phyloP scores from a whole-genome alignment of 169 alveolate genomes.

The Eimeria necatrix region DNA sequence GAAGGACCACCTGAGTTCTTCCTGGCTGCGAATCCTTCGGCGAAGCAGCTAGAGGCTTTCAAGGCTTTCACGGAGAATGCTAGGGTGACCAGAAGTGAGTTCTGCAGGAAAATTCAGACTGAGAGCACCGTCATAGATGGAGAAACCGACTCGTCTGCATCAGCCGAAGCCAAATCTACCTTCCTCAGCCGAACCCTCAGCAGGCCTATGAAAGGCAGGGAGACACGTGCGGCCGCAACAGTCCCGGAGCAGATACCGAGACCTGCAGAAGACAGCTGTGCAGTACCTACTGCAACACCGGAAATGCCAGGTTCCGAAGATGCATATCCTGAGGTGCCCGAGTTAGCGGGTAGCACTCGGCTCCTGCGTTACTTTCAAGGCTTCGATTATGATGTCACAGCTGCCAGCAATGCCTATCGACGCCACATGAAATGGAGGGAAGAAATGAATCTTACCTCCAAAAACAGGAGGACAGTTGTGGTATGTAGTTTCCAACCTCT shows the following conservation, averaged over 20 bases:
- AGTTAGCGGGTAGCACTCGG: constrained; percentile 76
- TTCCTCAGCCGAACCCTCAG: constrained; percentile 32
- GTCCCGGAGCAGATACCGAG: not conserved
- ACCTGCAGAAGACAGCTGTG: not conserved
- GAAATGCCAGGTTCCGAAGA: constrained; percentile 3
- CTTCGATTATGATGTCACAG: constrained; percentile 64
- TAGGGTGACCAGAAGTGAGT: constrained; percentile 33
- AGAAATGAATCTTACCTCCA: constrained; percentile 9
- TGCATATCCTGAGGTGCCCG: constrained; percentile 73
- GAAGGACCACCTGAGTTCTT: constrained; percentile 69
- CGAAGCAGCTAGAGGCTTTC: constrained; percentile 69
- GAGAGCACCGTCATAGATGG: not conserved
- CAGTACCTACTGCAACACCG: not conserved
- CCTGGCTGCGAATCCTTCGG: constrained; percentile 66
- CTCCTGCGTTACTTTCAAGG: constrained; percentile 76
- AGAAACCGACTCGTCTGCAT: not conserved
- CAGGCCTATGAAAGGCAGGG: constrained; percentile 27
- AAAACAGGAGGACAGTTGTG: constrained; percentile 60
- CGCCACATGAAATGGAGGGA: constrained; percentile 77
- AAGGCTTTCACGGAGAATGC: constrained; percentile 56
- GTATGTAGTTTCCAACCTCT: not conserved
- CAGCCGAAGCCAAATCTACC: constrained; percentile 5
- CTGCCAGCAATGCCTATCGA: constrained; percentile 70
- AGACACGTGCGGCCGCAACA: not conserved
- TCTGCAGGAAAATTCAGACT: not conserved